Base-by-base conservation (phyloP, 176 grass and related monocot species). In the Rhynchospora breviuscula region DNA sequence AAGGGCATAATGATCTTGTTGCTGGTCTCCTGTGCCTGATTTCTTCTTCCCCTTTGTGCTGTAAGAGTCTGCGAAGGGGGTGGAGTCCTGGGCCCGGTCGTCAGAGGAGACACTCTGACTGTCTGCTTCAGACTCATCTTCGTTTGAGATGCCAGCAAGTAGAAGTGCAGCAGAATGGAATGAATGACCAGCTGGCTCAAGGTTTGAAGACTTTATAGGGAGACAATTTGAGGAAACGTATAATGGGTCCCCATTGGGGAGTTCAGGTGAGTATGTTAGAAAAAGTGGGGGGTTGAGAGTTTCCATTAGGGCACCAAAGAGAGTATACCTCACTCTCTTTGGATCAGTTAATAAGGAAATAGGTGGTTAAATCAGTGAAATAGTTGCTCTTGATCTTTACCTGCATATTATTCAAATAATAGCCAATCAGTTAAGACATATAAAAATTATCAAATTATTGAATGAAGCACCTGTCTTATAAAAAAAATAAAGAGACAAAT, bases 1-100 rank as follows among this genome's bases (percentile, higher is more conserved):
- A 59, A 99, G 88, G 15, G 93, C 88, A 91, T 99, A 99, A 86
- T 95, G 96, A 85, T 99, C 96, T 84, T 99, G 89, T 43, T 95
- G 92, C 61, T 91, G 87, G 86, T 88, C 92, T 67, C 91, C 89
- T 79, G 67, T 83, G 31, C 75, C 85, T 59, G 95, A 95, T 83
- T 99, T 99, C 88, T 98, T 98, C 79, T 91, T 99, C 23, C 91
- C 91, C 83, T 93, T 99, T 83, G 92, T 91, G 59, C 91, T 90
- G 43, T 93, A 98, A 53, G 87, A 91, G 84, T 98, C 93, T 7
- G 91, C 86, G 68, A 84, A 87, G 59, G 87, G 75, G 43, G 40
- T 58, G 81, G 90, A 92, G 69, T 88, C 87, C 81, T 97, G 90
- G 63, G 89, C 79, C 81, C 89, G 90, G 68, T 99, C 91, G 91